Conservation (phyloP, 192 early-diverging fungal genomes). For the Chytriomyces sp. region DNA sequence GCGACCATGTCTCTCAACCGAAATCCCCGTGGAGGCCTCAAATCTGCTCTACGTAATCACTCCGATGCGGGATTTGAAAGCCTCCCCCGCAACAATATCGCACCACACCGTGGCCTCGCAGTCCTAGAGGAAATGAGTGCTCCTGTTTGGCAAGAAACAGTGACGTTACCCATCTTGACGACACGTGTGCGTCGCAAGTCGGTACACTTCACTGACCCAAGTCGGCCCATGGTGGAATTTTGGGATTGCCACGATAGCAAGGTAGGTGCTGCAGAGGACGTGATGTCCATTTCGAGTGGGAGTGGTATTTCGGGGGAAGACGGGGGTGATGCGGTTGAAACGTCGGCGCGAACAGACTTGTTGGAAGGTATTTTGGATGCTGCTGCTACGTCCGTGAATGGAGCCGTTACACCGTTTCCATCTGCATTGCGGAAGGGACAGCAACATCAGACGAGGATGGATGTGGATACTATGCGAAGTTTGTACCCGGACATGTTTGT, state of each 20-base stretch:
- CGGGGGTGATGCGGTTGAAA: background rate
- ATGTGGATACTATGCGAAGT: slow-evolving; percentile 1
- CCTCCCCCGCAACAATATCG: background rate
- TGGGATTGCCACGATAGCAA: slow-evolving; percentile 16
- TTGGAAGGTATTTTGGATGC: background rate
- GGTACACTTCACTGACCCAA: slow-evolving; percentile 29
- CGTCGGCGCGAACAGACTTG: background rate
- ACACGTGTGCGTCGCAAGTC: background rate
- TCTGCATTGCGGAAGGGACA: background rate
- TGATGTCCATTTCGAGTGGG: background rate
- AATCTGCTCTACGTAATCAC: background rate
- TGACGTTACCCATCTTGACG: background rate
- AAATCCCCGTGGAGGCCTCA: background rate
- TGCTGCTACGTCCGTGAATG: background rate
- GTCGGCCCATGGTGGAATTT: slow-evolving; percentile 32
- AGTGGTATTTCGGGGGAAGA: background rate
- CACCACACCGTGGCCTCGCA: background rate
- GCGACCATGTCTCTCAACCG: no score
- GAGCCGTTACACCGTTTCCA: background rate
- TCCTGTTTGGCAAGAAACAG: background rate
- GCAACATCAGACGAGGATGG: slow-evolving; percentile 1
- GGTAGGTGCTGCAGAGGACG: background rate
- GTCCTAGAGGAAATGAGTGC: no score
- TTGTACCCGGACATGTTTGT: slow-evolving; percentile 23
- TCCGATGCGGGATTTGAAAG: background rate